Evolutionary conservation across 163 green algal species (phyloP).

Genomic region (Chlamydomonas reinhardtii): DNA sequence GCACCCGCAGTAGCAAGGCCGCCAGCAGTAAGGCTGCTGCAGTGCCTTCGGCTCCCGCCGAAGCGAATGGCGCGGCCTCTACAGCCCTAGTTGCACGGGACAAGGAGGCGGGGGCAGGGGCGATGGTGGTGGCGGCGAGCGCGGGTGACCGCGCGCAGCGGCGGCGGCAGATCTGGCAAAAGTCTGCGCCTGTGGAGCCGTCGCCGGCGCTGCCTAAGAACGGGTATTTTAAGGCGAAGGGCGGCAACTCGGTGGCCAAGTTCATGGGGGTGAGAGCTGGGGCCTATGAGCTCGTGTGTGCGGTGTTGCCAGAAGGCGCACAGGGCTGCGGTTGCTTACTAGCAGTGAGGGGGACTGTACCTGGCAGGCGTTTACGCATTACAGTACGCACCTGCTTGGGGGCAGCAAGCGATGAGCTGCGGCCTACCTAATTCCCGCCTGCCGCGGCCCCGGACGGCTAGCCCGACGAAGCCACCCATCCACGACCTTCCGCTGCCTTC

Average conservation of each 20-base stretch:
- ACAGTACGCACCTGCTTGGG: no score
- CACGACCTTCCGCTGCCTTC: no score
- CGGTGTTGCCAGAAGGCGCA: no score
- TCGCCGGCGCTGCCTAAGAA: not conserved
- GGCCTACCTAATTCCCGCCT: no score
- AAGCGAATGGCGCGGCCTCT: not conserved
- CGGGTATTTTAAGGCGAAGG: not conserved
- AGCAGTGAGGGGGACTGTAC: no score
- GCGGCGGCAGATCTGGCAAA: slow-evolving; percentile 4
- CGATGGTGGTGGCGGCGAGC: not conserved
- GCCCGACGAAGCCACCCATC: no score
- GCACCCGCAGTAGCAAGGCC: no score
- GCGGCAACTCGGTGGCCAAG: not conserved
- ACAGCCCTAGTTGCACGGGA: not conserved
- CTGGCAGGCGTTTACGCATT: no score
- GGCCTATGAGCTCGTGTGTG: no score
- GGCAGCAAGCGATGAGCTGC: no score
- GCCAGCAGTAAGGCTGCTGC: no score
- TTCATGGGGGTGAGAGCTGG: slow-evolving; percentile 7
- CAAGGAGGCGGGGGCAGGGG: not conserved
- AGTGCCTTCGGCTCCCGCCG: not conserved
- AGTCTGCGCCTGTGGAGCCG: not conserved
- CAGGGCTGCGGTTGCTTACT: not conserved
- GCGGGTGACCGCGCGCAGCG: slow-evolving; percentile 19
- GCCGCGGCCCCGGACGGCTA: no score